Conservation (phyloP, 2,329 filamentous ascomycete genomes). For the Paecilomyces dactylethromorphus region DNA sequence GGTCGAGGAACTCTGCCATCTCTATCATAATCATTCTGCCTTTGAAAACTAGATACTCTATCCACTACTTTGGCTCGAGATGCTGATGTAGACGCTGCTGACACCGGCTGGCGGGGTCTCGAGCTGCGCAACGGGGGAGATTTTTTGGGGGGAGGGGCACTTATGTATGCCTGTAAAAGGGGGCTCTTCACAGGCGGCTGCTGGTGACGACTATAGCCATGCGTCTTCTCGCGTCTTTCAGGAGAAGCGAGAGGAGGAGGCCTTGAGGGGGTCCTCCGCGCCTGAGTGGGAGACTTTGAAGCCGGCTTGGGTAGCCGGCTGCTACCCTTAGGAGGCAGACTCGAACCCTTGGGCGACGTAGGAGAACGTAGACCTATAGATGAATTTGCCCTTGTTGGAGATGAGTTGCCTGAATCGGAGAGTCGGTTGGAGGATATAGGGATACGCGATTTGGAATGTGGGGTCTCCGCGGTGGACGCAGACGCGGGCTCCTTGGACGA, state of each 20-base stretch:
- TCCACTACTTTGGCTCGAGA: slow-evolving; percentile 62
- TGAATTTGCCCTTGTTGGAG: slow-evolving; percentile 26
- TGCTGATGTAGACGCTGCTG: slow-evolving; percentile 63
- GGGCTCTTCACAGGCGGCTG: slow-evolving; percentile 45
- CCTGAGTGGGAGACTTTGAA: slow-evolving; percentile 19
- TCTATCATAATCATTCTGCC: slow-evolving; percentile 24
- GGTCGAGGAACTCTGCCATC: slow-evolving; percentile 24
- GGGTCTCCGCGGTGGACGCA: slow-evolving; percentile 18
- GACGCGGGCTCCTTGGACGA: slow-evolving; percentile 18
- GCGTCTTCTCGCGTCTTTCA: slow-evolving; percentile 25
- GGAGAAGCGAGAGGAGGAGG: slow-evolving; percentile 27
- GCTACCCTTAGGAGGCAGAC: slow-evolving; percentile 31
- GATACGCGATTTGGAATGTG: slow-evolving; percentile 39
- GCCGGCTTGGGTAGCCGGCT: slow-evolving; percentile 37
- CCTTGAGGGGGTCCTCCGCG: slow-evolving; percentile 17
- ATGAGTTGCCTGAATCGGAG: slow-evolving; percentile 35
- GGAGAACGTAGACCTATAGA: slow-evolving; percentile 22
- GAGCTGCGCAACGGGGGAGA: slow-evolving; percentile 78
- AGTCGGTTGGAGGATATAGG: slow-evolving; percentile 36
- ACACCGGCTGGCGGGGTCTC: slow-evolving; percentile 71
- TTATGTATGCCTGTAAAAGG: slow-evolving; percentile 67
- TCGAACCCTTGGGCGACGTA: slow-evolving; percentile 20
- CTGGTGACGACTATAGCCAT: slow-evolving; percentile 24
- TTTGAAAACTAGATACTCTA: slow-evolving; percentile 42
- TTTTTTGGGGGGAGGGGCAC: slow-evolving; percentile 61